phyloP scores from a whole-genome alignment of 345 rosid species.

The Camelina sativa region DNA sequence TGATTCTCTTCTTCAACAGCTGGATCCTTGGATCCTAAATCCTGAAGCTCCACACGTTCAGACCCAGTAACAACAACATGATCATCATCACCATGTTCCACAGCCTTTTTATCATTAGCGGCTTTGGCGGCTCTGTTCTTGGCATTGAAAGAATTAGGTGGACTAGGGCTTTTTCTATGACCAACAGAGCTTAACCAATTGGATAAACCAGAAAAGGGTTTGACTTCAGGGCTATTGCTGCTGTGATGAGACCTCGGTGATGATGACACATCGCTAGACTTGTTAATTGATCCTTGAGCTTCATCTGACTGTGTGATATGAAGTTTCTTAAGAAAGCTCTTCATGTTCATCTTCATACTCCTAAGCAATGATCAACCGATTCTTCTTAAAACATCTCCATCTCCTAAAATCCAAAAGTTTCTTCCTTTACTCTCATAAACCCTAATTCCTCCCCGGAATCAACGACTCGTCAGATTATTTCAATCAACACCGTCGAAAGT shows the following conservation, averaged over 20 bases:
- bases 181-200: constrained; percentile 84
- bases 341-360: constrained; percentile 62
- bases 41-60: constrained; percentile 12
- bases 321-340: constrained; percentile 86
- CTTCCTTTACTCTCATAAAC: constrained; percentile 25
- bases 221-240: constrained; percentile 51
- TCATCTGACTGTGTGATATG: constrained; percentile 70
- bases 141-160: constrained; percentile 61
- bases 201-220: constrained; percentile 75
- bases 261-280: constrained; percentile 34
- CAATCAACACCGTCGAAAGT: background rate
- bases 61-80: constrained; percentile 46
- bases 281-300: constrained; percentile 56
- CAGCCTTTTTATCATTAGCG: background rate
- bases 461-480: background rate
- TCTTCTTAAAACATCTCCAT: background rate
- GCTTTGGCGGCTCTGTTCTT: constrained; percentile 27
- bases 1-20: constrained; percentile 95
- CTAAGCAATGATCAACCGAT: background rate
- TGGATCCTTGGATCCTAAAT: constrained; percentile 49
- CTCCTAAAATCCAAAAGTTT: constrained; percentile 4
- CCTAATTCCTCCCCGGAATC: constrained; percentile 13
- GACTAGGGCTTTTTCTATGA: constrained; percentile 62
- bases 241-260: constrained; percentile 34
- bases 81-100: constrained; percentile 59